Conservation (phyloP, 2,329 filamentous ascomycete genomes). For the Verticillium klebahnii region DNA sequence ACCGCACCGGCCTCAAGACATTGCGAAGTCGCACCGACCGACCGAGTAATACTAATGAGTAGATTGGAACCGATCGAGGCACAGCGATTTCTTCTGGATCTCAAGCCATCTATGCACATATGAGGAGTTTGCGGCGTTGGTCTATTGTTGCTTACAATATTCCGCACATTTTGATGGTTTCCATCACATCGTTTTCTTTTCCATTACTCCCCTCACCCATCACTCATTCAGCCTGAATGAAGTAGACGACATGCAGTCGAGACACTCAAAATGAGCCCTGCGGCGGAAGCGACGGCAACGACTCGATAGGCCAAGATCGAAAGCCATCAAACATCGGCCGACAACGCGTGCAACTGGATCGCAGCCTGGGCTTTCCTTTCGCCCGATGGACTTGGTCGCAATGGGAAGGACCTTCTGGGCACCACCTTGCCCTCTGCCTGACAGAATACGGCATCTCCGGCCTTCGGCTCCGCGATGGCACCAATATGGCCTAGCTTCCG, state of each 20-base stretch:
- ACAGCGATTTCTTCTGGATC: background rate
- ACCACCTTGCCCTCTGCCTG: background rate
- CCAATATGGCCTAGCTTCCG: background rate
- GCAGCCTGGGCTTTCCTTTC: background rate
- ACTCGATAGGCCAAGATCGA: background rate
- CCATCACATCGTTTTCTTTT: background rate
- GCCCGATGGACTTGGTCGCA: background rate
- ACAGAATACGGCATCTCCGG: background rate
- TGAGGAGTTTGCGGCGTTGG: background rate
- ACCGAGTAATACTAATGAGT: background rate
- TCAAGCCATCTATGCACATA: background rate
- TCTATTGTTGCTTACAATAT: background rate
- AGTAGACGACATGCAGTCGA: background rate
- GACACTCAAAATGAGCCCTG: background rate
- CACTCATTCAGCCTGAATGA: background rate
- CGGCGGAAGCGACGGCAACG: background rate
- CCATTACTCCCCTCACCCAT: background rate
- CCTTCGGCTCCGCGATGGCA: background rate
- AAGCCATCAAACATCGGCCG: background rate
- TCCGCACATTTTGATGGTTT: background rate
- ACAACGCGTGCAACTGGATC: background rate
- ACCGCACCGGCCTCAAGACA: slow-evolving; percentile 51
- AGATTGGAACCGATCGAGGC: background rate
- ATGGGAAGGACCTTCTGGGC: background rate
- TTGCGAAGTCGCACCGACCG: slow-evolving; percentile 19